Base-by-base conservation (phyloP, 2,329 filamentous ascomycete species). In the Trichoderma sp. region DNA sequence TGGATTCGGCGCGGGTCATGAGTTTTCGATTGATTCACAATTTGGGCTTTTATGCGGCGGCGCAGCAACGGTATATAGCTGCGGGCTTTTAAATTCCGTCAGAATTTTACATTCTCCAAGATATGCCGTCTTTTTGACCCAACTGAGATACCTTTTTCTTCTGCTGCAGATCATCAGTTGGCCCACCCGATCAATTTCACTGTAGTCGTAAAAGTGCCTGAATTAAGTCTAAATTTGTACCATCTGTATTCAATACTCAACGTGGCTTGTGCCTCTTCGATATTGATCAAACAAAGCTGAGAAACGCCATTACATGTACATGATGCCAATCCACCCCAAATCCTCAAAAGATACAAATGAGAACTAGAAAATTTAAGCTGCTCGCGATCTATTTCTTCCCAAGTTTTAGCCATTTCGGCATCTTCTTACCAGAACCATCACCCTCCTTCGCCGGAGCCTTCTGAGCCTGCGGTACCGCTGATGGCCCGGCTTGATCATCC, bases 361-460 rank as follows among this genome's bases (percentile, higher is more conserved):
- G 13, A 54, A 30, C 37, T 2, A 16, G 21, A 21, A 39, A n/a
- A 16, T n/a, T 21, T 32, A 55, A 43, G 39, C 51, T 21, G 26
- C 52, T 65, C 51, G 16, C 26, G 13, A 16, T 18, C 71, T 67
- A 91, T 81, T 93, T 94, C 85, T 92, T 94, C 8, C 87, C 88
- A 67, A 91, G 80, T 78, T 91, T 91, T 51, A 94, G 79, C 87
- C 91, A 93, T 77, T 92, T 93, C 24, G 91, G 90, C 69, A 85
- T 70, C 73, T 83, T 84, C 78, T 84, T 85, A 13, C 73, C 77
- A 65, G 81, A 75, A 63, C 81, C 80, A 13, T 77, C 78, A 63
- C 81, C 75, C 65, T 80, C 77, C 64, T 77, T 75, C 73, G 79
- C 78, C 71, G 81, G 75, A 13, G 78, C 72, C 66, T 76, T 77